Percentiles rank a stretch among this genome's conserved stretches.
phyloP scores from a whole-genome alignment of 208 protist species.

The Herpetomonas muscarum region DNA sequence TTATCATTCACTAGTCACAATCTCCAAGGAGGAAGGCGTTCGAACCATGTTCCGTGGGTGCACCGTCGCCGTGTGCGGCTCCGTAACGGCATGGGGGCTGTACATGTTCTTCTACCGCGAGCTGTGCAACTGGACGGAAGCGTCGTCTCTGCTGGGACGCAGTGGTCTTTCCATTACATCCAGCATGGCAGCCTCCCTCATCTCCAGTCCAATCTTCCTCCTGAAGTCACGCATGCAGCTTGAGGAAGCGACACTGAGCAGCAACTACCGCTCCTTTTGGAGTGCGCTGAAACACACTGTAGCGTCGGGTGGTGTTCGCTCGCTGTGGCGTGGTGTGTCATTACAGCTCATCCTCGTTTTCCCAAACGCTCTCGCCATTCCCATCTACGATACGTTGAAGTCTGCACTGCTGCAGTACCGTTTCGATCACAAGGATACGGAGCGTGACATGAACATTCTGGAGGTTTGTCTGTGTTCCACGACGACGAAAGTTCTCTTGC shows the following conservation, averaged over 20 bases:
- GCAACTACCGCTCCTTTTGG: conserved; percentile 65
- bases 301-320: conserved; percentile 51
- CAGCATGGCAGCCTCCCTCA: conserved; percentile 36
- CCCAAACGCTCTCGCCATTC: conserved; percentile 68
- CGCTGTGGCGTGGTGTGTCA: conserved; percentile 72
- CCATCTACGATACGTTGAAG: conserved; percentile 84
- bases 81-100: conserved; percentile 48
- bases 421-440: conserved; percentile 11
- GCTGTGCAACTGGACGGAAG: conserved; percentile 49
- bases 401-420: conserved; percentile 32
- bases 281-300: conserved; percentile 46
- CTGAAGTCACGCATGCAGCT: conserved; percentile 83
- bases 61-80: conserved; percentile 34
- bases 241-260: conserved; percentile 40
- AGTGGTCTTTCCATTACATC: conserved; percentile 35
- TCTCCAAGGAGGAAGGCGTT: conserved; percentile 41
- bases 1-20: conserved; percentile 20
- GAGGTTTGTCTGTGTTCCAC: conserved; percentile 77
- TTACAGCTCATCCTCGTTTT: conserved; percentile 76
- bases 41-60: conserved; percentile 49
- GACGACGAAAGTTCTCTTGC: conserved; percentile 55
- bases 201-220: conserved; percentile 59
- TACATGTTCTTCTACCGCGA: conserved; percentile 70
- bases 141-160: conserved; percentile 40
- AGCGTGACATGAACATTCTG: conserved; percentile 39